Conservation (phyloP, 805 yeast species). For the Metschnikowia cubensis region DNA sequence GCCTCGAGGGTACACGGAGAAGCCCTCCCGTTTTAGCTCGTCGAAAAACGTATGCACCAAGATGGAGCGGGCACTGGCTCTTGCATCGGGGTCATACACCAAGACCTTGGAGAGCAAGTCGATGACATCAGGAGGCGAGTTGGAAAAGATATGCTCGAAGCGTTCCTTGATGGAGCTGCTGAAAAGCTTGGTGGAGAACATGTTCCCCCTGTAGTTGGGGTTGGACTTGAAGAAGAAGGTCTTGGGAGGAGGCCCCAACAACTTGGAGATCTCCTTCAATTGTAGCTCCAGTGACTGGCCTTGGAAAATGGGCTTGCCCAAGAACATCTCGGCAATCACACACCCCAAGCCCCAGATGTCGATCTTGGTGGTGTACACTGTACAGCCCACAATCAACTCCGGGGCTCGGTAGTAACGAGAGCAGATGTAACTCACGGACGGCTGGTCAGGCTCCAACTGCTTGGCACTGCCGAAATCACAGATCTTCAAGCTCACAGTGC, state of each 20-base stretch:
- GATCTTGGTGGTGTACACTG: constrained; percentile 81
- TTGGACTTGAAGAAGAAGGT: constrained; percentile 70
- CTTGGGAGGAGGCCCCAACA: constrained; percentile 80
- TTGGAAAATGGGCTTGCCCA: constrained; percentile 93
- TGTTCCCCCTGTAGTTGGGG: constrained; percentile 71
- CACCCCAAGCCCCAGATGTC: constrained; percentile 99
- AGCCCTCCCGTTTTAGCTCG: constrained; percentile 62
- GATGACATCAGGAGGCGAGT: constrained; percentile 81
- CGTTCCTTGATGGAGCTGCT: constrained; percentile 50
- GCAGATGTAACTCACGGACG: constrained; percentile 93
- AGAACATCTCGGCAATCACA: constrained; percentile 88
- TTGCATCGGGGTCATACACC: constrained; percentile 83
- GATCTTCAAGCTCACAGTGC: constrained; percentile 60
- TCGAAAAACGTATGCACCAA: constrained; percentile 87
- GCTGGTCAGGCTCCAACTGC: constrained; percentile 69
- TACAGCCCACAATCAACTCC: constrained; percentile 87
- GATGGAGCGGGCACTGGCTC: constrained; percentile 78
- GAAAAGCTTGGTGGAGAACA: constrained; percentile 62
- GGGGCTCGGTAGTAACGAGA: constrained; percentile 96
- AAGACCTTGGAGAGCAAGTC: constrained; percentile 77
- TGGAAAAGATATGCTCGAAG: constrained; percentile 46
- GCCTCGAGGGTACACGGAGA: constrained; percentile 55
- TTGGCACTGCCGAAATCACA: constrained; percentile 88
- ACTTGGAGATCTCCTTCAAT: constrained; percentile 82
- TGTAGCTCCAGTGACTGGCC: constrained; percentile 89